phyloP scores from a whole-genome alignment of 257 asterid genomes.

The Solanum tarapatanum region DNA sequence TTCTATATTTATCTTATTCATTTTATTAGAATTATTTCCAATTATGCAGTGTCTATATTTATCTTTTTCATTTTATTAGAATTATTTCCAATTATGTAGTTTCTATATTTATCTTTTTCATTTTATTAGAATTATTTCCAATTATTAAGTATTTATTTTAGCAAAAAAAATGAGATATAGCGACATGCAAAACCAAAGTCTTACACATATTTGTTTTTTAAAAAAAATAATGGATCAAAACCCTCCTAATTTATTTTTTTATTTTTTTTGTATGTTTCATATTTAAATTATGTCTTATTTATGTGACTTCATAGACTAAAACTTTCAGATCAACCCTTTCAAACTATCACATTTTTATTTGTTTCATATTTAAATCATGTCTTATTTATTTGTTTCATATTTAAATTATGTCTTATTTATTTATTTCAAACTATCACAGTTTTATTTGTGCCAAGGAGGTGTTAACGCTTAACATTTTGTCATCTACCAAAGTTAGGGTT shows the following conservation, averaged over 20 bases:
- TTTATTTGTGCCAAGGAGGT: not conserved
- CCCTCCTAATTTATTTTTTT: not conserved
- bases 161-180: not conserved
- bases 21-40: too few species aligned
- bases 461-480: not conserved
- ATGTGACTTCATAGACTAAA: not conserved
- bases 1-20: too few species aligned
- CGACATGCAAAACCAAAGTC: not conserved
- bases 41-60: too few species aligned
- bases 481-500: not conserved
- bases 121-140: too few species aligned
- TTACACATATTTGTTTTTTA: not conserved
- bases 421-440: not conserved
- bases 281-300: not conserved
- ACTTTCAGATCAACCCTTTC: not conserved
- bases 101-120: too few species aligned
- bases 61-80: too few species aligned
- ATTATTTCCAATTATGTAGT: too few species aligned
- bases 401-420: too few species aligned
- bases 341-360: too few species aligned
- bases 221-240: not conserved
- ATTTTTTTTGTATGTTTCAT: too few species aligned
- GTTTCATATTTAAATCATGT: not conserved
- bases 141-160: too few species aligned
- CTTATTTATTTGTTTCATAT: not conserved